Base-by-base conservation (phyloP, 345 rosid genomes). In the Arabis hirsuta region DNA sequence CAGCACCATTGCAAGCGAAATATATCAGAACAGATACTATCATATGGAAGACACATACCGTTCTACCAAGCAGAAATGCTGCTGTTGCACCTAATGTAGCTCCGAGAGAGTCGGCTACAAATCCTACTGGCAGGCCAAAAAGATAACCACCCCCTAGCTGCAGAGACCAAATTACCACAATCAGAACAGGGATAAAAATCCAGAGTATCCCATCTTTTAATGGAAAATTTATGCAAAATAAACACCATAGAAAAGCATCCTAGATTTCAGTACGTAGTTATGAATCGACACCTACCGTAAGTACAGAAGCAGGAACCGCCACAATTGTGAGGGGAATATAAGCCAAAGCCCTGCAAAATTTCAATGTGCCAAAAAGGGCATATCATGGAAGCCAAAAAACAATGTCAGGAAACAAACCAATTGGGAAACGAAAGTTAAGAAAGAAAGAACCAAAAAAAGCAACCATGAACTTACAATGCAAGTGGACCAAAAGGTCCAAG, bases 101-200 rank as follows among this genome's bases (percentile, higher is more conserved):
- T 78, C 99, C 99, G 68, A 92, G 69, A 41, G 99, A 96, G 80
- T 96, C 98, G 48, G 99, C 96, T 76, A 96, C 68, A 80, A 96
- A 92, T 41, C 99, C 99, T 73, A 96, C 81, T n/a, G 94, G 96
- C 71, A 92, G 78, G 46, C 99, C 99, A 78, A 90, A 96, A 73
- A 96, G 96, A 81, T 96, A 96, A 64, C 99, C 99, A 56, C 99
- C 99, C 41, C 99, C 99, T 73, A 96, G 97, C 99, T 95, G 87
- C 62, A 71, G 60, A 66, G 22, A 38, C 59, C 50, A 72, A 36
- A 36, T 19, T 10, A 58, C 2, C 2, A 60, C 38, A 46, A 48
- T 70, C 29, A 56, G 51, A 45, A 20, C 62, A 41, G 4, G 38
- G 24, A 69, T 31, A 10, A 12, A 29, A 31, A 45, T 11, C 11